These are phyloP conservation scores for Nectriaceae sp. DNA, from an alignment of 2,329 filamentous ascomycete genomes.

Conservation along the genomic window DNA sequence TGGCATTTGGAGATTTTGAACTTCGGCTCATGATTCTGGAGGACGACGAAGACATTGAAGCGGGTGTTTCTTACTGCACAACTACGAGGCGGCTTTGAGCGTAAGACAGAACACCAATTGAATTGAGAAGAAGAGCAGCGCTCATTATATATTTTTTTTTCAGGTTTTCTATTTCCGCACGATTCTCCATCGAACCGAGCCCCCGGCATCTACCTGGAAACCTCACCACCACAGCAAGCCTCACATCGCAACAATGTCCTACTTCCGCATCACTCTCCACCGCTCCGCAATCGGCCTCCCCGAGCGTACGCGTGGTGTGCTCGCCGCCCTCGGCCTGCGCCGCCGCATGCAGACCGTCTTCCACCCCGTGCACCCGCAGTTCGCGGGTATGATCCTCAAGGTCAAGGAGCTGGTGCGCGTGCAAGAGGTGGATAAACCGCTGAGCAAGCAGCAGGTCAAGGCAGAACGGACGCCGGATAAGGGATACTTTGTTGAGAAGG, in stretches of 20 bases:
- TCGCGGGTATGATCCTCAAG: slow-evolving; percentile 88
- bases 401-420: slow-evolving; percentile 91
- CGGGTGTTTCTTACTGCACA: neutral
- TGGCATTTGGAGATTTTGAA: slow-evolving; percentile 8
- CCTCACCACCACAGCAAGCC: too few relatives aligned
- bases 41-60: slow-evolving; percentile 1
- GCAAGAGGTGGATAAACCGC: slow-evolving; percentile 67
- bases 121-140: neutral
- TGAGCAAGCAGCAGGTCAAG: slow-evolving; percentile 70
- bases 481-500: slow-evolving; percentile 78
- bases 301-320: slow-evolving; percentile 74
- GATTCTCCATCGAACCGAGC: neutral
- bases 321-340: slow-evolving; percentile 81
- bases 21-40: slow-evolving; percentile 3
- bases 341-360: slow-evolving; percentile 87
- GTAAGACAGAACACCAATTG: neutral
- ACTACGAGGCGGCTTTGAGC: neutral
- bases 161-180: neutral
- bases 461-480: slow-evolving; percentile 71
- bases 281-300: slow-evolving; percentile 90
- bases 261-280: slow-evolving; percentile 89
- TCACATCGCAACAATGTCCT: slow-evolving; percentile 59
- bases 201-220: neutral
- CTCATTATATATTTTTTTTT: neutral
- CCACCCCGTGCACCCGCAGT: slow-evolving; percentile 77